These are phyloP conservation scores for Solanum lignicaule DNA, from an alignment of 257 asterid genomes.

Conservation along the genomic window DNA sequence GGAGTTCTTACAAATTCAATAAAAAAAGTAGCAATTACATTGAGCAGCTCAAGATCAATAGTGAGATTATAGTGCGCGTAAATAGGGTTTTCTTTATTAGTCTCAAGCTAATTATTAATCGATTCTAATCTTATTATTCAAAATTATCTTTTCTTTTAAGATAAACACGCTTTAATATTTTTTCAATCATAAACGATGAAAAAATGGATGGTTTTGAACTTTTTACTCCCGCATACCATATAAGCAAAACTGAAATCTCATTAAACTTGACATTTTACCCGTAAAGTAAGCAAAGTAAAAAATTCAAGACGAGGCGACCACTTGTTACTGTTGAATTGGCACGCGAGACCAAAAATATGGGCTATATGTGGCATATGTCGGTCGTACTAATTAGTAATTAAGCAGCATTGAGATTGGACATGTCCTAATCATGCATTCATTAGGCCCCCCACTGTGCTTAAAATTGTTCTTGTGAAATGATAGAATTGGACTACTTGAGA, in stretches of 20 bases:
- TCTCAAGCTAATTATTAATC: too few species aligned
- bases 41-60: not conserved
- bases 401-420: not conserved
- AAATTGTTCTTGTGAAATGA: not conserved
- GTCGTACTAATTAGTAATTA: not conserved
- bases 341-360: conserved; percentile 3
- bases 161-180: too few species aligned
- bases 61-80: not conserved
- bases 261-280: not conserved
- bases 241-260: not conserved
- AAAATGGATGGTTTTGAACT: not conserved
- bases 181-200: too few species aligned
- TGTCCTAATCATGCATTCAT: not conserved
- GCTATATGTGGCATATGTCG: not conserved
- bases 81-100: not conserved
- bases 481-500: not conserved
- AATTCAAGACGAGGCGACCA: not conserved
- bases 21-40: not conserved
- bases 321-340: conserved; percentile 9
- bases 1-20: not conserved
- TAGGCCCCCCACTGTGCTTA: not conserved
- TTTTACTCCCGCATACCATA: not conserved
- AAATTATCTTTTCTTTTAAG: too few species aligned
- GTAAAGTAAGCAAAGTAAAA: not conserved
- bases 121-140: too few species aligned